Evolutionary conservation across 192 early-diverging fungal genomes (phyloP).

Genomic region (Coemansia sp.): DNA sequence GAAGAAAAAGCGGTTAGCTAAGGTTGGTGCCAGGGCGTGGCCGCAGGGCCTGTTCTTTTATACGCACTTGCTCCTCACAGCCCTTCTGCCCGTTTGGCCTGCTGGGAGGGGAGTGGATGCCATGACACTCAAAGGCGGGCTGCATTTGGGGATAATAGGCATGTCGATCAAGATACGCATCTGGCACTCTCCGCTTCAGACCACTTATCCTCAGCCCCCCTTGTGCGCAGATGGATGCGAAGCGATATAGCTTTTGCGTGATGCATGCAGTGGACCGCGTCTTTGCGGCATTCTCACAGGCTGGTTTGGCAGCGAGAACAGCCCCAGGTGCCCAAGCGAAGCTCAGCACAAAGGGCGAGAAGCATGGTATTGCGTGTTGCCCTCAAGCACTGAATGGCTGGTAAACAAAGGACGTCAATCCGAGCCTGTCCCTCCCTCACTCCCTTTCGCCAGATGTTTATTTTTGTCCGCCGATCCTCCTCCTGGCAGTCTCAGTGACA

Average conservation of each 20-base stretch:
- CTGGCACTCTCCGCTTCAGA: conserved; percentile 1
- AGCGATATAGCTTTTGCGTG: background rate
- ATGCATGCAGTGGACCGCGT: conserved; percentile 1
- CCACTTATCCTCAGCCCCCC: conserved; percentile 3
- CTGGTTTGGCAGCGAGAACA: background rate
- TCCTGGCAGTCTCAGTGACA: background rate
- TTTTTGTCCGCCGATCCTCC: background rate
- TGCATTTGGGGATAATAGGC: background rate
- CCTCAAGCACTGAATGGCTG: background rate
- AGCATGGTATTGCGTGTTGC: background rate
- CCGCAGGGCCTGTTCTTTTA: conserved; percentile 13
- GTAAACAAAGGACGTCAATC: background rate
- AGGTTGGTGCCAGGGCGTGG: conserved; percentile 3
- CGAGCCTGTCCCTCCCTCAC: too few relatives aligned
- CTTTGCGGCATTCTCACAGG: background rate
- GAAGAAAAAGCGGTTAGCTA: conserved; percentile 18
- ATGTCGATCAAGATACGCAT: background rate
- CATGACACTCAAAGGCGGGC: background rate
- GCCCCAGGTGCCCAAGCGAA: background rate
- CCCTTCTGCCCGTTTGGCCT: background rate
- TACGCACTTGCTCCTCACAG: background rate
- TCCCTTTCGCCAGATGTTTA: too few relatives aligned
- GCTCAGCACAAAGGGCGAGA: background rate
- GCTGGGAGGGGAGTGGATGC: background rate
- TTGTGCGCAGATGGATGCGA: background rate